Base-by-base conservation (phyloP, 768 basidiomycete genomes). In the Chalciporus sphaerocephalus region DNA sequence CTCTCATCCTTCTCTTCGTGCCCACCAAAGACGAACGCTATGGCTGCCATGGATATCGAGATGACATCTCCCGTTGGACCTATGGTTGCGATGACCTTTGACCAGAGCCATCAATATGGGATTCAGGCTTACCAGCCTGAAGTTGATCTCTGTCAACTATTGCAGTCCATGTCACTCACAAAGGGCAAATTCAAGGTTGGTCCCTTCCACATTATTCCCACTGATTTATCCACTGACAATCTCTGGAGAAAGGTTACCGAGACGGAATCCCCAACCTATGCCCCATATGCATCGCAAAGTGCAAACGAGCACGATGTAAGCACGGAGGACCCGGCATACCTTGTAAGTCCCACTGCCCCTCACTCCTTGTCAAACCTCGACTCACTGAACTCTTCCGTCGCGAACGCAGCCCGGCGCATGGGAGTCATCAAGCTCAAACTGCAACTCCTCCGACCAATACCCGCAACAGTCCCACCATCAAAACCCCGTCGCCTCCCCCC, bases 61-160 rank as follows among this genome's bases (percentile, higher is more conserved):
- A 67, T 65, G 66, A n/a, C 47, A 28, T 64, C 66, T 41, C 57
- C 61, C n/a, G 35, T 56, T 10, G 61, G 63, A 25, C 60, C 64
- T 7, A 25, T 64, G 52, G 52, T 67, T 35, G 51, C 52, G 17
- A 47, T 54, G 6, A 51, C 44, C 24, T 64, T 52, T 21, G 42
- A 55, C 34, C 53, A 56, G 33, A 48, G 40, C 16, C 54, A 45
- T 25, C 34, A 38, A 22, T 57, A 58, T 32, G 47, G 51, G 25
- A 48, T 60, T 41, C 45, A 58, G 64, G 46, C 50, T 34, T 67
- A 58, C 47, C 56, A 57, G 32, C 42, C 63, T 15, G 63, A 67
- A 6, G 60, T 75, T 47, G 76, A 81, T 59, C 66, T 83, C 21
- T 81, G 80, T 56, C 68, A 72, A 38, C 64, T 81, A 0, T 47